phyloP scores from a whole-genome alignment of 345 rosid species.

The Eucalyptus grandis region DNA sequence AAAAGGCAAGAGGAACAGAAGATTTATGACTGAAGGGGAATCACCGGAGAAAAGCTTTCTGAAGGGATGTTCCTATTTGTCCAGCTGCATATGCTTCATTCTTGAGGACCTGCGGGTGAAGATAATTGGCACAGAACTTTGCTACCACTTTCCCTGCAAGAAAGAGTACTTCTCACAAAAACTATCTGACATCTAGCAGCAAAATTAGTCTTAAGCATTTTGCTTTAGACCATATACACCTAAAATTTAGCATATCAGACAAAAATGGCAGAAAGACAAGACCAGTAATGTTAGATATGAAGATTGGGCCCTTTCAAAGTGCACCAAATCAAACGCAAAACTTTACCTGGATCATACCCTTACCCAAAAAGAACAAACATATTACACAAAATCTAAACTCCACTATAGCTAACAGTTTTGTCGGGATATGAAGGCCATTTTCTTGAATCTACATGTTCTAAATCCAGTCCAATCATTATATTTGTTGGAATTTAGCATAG shows the following conservation, averaged over 20 bases:
- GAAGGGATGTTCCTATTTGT: slow-evolving; percentile 59
- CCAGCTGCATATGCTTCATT: slow-evolving; percentile 66
- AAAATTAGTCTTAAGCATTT: not conserved
- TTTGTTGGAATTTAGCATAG: not conserved
- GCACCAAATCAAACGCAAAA: not conserved
- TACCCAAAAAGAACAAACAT: not conserved
- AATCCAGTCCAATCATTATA: not conserved
- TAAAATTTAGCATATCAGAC: not conserved
- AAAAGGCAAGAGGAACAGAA: not conserved
- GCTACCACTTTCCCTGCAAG: slow-evolving; percentile 88
- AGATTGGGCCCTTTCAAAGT: not conserved
- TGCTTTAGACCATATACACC: not conserved
- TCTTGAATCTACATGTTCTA: not conserved
- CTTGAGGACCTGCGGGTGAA: slow-evolving; percentile 76
- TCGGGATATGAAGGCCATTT: not conserved
- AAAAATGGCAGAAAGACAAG: not conserved
- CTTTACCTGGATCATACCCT: not conserved
- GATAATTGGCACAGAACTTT: slow-evolving; percentile 84
- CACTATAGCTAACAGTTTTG: not conserved
- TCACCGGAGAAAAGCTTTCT: slow-evolving; percentile 79
- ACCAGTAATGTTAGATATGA: not conserved
- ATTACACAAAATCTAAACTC: not conserved
- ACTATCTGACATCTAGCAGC: not conserved
- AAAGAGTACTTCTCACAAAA: not conserved
- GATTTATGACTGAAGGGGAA: not conserved